phyloP scores from a whole-genome alignment of 306 rosid genomes.

The Carpinus viminea region DNA sequence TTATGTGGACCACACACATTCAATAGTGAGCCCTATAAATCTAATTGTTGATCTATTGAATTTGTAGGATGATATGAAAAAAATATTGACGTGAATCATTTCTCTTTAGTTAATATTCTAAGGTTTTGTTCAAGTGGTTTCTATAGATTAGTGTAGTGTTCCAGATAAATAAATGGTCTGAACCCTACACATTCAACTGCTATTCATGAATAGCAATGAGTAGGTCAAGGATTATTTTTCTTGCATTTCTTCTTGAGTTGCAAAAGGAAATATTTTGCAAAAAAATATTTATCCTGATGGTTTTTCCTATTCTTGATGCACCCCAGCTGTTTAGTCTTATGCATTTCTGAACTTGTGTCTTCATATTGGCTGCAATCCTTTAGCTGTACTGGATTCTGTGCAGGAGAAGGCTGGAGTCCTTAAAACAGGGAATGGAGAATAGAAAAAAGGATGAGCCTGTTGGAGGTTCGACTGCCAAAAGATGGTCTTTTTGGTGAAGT shows the following conservation, averaged over 20 bases:
- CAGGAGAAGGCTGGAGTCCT: constrained; percentile 75
- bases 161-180: background rate
- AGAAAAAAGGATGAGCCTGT: constrained; percentile 40
- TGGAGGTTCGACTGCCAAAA: constrained; percentile 29
- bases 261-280: background rate
- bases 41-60: no score
- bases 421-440: constrained; percentile 70
- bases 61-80: no score
- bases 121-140: background rate
- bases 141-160: background rate
- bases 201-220: background rate
- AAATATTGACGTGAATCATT: no score
- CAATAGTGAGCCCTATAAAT: no score
- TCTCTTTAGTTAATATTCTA: no score
- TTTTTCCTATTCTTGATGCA: background rate
- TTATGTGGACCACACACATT: no score
- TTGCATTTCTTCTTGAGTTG: background rate
- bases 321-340: background rate
- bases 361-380: constrained; percentile 9
- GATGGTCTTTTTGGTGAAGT: constrained; percentile 47
- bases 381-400: constrained; percentile 24
- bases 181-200: background rate
- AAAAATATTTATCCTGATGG: background rate
- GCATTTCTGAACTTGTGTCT: background rate
- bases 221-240: background rate